Evolutionary conservation across 2,329 filamentous ascomycete genomes (phyloP).

Genomic region (Ilyonectria destructans): DNA sequence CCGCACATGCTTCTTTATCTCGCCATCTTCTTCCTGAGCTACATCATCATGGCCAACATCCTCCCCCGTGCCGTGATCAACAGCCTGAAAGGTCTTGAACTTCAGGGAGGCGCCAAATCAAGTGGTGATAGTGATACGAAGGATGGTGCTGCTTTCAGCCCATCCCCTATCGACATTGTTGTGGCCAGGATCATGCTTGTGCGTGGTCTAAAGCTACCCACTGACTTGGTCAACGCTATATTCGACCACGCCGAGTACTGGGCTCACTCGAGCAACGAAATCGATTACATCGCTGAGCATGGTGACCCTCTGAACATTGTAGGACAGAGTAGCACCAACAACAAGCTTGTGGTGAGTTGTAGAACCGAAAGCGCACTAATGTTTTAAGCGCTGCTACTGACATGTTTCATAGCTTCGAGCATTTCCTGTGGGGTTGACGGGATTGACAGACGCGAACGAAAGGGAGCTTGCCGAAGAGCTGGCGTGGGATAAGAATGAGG

Average conservation of each 20-base stretch:
- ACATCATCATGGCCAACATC: constrained; percentile 50
- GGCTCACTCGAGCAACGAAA: constrained; percentile 63
- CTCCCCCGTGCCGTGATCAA: constrained; percentile 44
- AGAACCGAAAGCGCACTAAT: neutral
- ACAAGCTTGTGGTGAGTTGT: constrained; percentile 55
- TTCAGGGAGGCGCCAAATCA: neutral
- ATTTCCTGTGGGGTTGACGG: constrained; percentile 57
- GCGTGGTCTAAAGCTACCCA: constrained; percentile 62
- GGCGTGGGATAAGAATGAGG: constrained; percentile 51
- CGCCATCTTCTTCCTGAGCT: constrained; percentile 23
- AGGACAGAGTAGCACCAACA: constrained; percentile 46
- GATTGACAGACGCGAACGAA: constrained; percentile 49
- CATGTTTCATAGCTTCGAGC: constrained; percentile 53
- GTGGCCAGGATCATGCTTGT: constrained; percentile 66
- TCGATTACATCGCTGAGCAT: constrained; percentile 49
- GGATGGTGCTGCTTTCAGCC: constrained; percentile 46
- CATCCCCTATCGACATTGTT: constrained; percentile 65
- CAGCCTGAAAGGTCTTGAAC: constrained; percentile 32
- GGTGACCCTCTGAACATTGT: constrained; percentile 41
- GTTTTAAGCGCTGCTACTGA: constrained; percentile 20
- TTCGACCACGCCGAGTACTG: constrained; percentile 76
- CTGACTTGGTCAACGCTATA: constrained; percentile 70
- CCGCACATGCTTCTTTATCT: constrained; percentile 40
- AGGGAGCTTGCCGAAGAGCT: constrained; percentile 48
- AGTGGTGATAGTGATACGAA: neutral